These are phyloP conservation scores for Fistulifera pelliculosa DNA, from an alignment of 108 stramenopile species.

Conservation along the genomic window DNA sequence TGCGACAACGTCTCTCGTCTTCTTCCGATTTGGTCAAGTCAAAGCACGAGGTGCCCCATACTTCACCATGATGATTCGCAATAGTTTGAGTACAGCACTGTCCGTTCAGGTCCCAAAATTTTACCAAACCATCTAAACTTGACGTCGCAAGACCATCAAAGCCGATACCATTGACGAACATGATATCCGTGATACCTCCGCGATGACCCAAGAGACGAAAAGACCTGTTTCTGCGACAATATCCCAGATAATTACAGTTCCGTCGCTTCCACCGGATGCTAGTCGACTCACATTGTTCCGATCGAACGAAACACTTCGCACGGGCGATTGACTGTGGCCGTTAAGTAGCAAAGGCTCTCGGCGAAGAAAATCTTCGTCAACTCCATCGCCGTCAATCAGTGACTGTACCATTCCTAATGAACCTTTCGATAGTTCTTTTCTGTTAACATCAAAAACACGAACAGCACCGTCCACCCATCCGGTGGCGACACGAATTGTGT, in stretches of 20 bases:
- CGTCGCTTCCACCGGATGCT: constrained; percentile 82
- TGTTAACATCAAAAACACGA: constrained; percentile 42
- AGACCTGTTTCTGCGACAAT: constrained; percentile 87
- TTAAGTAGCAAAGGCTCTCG: constrained; percentile 72
- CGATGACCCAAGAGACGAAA: constrained; percentile 88
- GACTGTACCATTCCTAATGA: constrained; percentile 30
- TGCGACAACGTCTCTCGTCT: constrained; percentile 34
- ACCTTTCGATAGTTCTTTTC: constrained; percentile 19
- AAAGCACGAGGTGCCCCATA: constrained; percentile 44
- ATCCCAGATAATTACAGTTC: constrained; percentile 93
- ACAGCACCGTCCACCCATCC: constrained; percentile 83
- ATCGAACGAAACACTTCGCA: constrained; percentile 57
- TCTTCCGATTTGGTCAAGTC: constrained; percentile 15
- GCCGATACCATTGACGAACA: constrained; percentile 44
- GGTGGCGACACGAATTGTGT: constrained; percentile 48
- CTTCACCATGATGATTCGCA: constrained; percentile 82
- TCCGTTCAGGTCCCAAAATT: constrained; percentile 94
- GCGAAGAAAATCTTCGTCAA: constrained; percentile 38
- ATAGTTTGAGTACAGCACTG: constrained; percentile 97
- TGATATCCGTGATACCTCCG: constrained; percentile 84
- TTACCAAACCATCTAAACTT: constrained; percentile 92
- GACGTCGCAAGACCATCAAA: constrained; percentile 71
- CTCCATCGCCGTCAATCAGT: constrained; percentile 29
- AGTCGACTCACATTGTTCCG: constrained; percentile 27
- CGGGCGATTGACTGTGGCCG: constrained; percentile 68